Percentiles rank a stretch among this genome's conserved stretches.
Conservation (phyloP, 768 basidiomycete species). For the Suillus luteus region DNA sequence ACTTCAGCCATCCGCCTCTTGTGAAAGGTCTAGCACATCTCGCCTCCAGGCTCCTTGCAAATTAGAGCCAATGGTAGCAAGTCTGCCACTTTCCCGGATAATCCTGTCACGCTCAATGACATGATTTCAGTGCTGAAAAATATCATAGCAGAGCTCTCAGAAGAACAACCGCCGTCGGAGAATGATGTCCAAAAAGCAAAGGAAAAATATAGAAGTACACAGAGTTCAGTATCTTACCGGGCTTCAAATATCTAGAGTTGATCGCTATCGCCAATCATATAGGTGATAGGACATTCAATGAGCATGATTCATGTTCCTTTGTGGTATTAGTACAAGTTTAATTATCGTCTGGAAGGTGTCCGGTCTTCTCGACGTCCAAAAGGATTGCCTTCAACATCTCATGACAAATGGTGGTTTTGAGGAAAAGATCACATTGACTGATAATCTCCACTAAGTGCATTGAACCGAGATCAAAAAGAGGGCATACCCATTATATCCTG, state of each 20-base stretch:
- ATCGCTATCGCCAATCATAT: background rate
- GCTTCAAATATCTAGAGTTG: background rate
- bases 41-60: background rate
- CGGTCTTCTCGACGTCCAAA: background rate
- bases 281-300: background rate
- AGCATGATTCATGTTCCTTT: background rate
- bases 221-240: background rate
- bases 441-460: background rate
- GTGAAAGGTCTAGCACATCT: background rate
- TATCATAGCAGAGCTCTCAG: background rate
- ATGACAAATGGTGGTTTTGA: constrained; percentile 1
- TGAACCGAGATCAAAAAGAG: background rate
- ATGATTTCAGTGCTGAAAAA: background rate
- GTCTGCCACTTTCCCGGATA: background rate
- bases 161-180: background rate
- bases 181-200: background rate
- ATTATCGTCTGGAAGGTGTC: background rate
- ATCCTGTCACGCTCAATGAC: background rate
- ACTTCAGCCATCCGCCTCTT: background rate
- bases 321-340: background rate
- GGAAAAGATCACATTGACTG: constrained; percentile 1
- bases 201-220: background rate
- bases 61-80: background rate
- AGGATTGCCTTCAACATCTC: constrained; percentile 1
- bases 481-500: background rate